These are phyloP conservation scores for Chondrostereum purpureum DNA, from an alignment of 1,284 basidiomycete genomes.

Conservation along the genomic window DNA sequence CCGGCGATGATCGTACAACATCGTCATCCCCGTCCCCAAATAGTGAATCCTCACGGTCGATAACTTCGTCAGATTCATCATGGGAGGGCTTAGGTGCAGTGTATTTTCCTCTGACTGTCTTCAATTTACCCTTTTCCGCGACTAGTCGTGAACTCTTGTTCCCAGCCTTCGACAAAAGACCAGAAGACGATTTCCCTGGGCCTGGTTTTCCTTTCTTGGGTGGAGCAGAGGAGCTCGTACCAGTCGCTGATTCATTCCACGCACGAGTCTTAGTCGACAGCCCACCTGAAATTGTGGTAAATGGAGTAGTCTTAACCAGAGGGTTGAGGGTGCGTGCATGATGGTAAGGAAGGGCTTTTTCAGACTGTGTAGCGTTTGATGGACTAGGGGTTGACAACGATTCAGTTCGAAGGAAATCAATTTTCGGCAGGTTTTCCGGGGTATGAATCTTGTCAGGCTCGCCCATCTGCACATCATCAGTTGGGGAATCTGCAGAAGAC, in stretches of 20 bases:
- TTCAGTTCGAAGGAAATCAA: background rate
- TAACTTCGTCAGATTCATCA: background rate
- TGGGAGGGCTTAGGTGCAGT: background rate
- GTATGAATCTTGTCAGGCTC: too few species aligned
- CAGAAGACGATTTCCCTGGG: slow-evolving; percentile 37
- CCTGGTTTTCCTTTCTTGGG: slow-evolving; percentile 32
- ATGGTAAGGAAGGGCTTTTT: slow-evolving; percentile 31
- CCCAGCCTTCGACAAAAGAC: slow-evolving; percentile 20
- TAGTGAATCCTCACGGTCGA: background rate
- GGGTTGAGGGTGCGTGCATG: slow-evolving; percentile 43
- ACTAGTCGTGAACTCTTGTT: slow-evolving; percentile 43
- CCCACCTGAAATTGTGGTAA: slow-evolving; percentile 27
- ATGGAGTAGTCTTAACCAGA: slow-evolving; percentile 41
- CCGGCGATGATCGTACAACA: slow-evolving; percentile 3
- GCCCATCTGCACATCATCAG: too few species aligned
- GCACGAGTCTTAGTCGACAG: slow-evolving; percentile 43
- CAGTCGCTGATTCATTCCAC: slow-evolving; percentile 16
- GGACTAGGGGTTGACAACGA: background rate
- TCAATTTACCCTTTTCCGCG: slow-evolving; percentile 38
- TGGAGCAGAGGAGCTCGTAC: slow-evolving; percentile 9
- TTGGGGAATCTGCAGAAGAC: too few species aligned
- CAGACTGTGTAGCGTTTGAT: background rate
- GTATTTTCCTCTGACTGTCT: slow-evolving; percentile 38
- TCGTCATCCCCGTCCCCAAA: slow-evolving; percentile 4
- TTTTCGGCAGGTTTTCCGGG: too few species aligned